Conservation (phyloP, 1,284 basidiomycete genomes). For the Mrakiaceae sp. region DNA sequence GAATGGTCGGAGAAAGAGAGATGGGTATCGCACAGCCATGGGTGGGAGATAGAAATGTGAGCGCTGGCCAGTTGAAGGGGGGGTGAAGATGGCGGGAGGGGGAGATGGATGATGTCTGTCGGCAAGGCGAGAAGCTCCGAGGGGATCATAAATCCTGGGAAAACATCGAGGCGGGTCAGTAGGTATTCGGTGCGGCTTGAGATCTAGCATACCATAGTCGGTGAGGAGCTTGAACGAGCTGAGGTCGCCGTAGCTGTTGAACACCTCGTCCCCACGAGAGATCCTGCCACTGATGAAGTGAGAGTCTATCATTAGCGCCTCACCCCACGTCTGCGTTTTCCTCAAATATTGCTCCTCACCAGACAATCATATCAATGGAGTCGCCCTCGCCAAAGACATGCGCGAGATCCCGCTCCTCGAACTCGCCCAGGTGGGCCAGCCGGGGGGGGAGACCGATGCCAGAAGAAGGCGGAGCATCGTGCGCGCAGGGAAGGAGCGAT, state of each 20-base stretch:
- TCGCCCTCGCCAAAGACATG: slow-evolving; percentile 30
- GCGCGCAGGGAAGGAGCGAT: slow-evolving; percentile 55
- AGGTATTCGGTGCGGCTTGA: not conserved
- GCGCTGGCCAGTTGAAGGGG: not conserved
- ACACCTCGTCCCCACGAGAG: slow-evolving; percentile 50
- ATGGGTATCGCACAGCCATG: not conserved
- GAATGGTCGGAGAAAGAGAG: not conserved
- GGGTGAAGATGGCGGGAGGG: not conserved
- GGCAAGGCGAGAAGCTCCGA: slow-evolving; percentile 13
- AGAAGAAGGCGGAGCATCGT: slow-evolving; percentile 41
- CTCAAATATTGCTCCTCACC: not conserved
- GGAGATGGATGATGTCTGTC: slow-evolving; percentile 7
- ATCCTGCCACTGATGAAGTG: slow-evolving; percentile 26
- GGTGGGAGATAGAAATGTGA: not conserved
- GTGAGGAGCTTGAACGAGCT: slow-evolving; percentile 1
- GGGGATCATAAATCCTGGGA: slow-evolving; percentile 19
- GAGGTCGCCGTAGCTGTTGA: slow-evolving; percentile 67
- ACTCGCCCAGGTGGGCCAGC: slow-evolving; percentile 22
- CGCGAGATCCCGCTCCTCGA: slow-evolving; percentile 25
- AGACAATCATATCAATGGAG: slow-evolving; percentile 15
- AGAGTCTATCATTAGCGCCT: slow-evolving; percentile 11
- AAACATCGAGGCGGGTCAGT: slow-evolving; percentile 8
- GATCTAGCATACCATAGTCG: slow-evolving; percentile 5
- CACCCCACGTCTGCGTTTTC: not conserved
- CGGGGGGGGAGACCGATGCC: slow-evolving; percentile 18